These are phyloP conservation scores for Pichia occidentalis DNA, from an alignment of 805 yeast species.

Conservation along the genomic window DNA sequence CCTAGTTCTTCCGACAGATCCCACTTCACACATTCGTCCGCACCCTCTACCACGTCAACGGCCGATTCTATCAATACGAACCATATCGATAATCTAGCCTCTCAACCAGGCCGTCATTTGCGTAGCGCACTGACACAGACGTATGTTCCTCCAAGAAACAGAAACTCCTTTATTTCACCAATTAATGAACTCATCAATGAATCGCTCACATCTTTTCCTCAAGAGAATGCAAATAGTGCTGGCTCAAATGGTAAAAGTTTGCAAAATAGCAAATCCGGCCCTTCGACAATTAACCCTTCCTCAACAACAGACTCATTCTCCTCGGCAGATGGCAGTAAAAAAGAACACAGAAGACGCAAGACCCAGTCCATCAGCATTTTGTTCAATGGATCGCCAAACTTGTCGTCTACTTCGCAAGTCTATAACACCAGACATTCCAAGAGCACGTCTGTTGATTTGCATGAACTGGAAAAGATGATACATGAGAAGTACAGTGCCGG, in stretches of 20 bases:
- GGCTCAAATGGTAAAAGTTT: too few species aligned
- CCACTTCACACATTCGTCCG: constrained; percentile 8
- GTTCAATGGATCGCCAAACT: background rate
- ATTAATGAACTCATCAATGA: constrained; percentile 20
- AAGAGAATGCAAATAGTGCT: background rate
- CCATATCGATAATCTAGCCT: constrained; percentile 5
- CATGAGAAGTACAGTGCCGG: constrained; percentile 1
- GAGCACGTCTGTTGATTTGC: constrained; percentile 10
- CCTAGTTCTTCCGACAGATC: constrained; percentile 10
- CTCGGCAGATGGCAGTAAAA: background rate
- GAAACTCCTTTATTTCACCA: constrained; percentile 25
- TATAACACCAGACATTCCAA: constrained; percentile 1
- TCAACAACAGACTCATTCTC: background rate
- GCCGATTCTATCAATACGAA: background rate
- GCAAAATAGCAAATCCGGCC: too few species aligned
- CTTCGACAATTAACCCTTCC: too few species aligned
- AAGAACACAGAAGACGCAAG: constrained; percentile 2
- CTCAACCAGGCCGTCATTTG: constrained; percentile 21
- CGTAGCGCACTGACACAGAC: constrained; percentile 15
- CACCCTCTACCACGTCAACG: constrained; percentile 7
- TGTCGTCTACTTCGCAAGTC: background rate
- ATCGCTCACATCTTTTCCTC: too few species aligned
- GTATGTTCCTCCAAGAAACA: constrained; percentile 8
- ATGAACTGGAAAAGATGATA: constrained; percentile 14
- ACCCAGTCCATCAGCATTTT: constrained; percentile 4